Evolutionary conservation across 352 stramenopile genomes (phyloP), one percentile per base, ranked within the genome.

Genomic region (Globisporangium solare): DNA sequence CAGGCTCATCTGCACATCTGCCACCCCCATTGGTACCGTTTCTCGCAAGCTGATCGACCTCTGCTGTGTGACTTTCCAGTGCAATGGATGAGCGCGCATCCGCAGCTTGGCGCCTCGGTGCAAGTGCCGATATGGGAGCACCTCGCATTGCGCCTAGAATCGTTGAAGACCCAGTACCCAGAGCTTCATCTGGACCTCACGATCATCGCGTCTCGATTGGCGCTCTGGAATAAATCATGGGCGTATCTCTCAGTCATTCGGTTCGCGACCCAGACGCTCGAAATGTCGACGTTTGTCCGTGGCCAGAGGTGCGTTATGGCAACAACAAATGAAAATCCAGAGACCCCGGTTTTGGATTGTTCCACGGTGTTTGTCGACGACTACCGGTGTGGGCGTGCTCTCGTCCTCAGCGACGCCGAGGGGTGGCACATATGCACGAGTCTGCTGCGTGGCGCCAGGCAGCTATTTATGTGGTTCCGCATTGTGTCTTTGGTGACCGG

Each of bases 381-480:
- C 51, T 85, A 79, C 15, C 68, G 79, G 37, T 89, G 86, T 27
- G 73, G 86, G 37, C 68, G 74, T 0, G 60, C 64, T 6, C 61
- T 64, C 7, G 45, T 83, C 4, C 54, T 64, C 35, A 80, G 61
- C 32, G 69, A 82, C 39, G 55, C 69, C 3, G 35, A 65, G 14
- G 50, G 76, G 37, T 82, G 70, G 74, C 67, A 59, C n/a, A 20
- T 10, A 0, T 43, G 71, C 21, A 60, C 68, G 14, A 60, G 51
- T 13, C n/a, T 57, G 3, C 52, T 87, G n/a, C 74, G 74, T 21
- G 68, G 62, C 1, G 11, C 49, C 0, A 65, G 66, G 0, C 77
- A 88, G 31, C 0, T 40, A 0, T 88, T 81, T 41, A 66, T 88
- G 8, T 88, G 77, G 77, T 20, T 80, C 41, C 73, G 76, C 2